Percentiles rank a stretch among this genome's conserved stretches.
Evolutionary conservation across 2,329 filamentous ascomycete genomes (phyloP).

Genomic region (Aspergillus niger): DNA sequence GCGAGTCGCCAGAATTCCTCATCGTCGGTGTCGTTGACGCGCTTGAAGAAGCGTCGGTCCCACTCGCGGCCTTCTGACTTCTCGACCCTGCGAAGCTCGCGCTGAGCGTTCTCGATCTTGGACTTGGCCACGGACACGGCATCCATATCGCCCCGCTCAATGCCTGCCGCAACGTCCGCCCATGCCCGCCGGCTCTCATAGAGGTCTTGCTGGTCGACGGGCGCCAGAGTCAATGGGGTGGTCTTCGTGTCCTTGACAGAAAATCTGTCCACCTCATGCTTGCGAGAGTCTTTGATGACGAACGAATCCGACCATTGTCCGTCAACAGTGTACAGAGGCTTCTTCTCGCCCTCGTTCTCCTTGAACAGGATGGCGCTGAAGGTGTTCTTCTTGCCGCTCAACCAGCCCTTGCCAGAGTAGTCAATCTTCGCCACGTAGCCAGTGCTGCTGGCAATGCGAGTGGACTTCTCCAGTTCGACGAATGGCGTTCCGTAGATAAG

Average conservation of each 20-base stretch:
- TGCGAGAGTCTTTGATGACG: slow-evolving; percentile 69
- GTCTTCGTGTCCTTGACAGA: slow-evolving; percentile 60
- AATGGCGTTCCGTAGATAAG: slow-evolving; percentile 75
- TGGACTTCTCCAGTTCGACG: slow-evolving; percentile 83
- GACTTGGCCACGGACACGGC: slow-evolving; percentile 75
- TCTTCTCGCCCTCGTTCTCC: slow-evolving; percentile 65
- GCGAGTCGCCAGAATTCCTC: slow-evolving; percentile 48
- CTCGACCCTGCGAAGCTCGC: slow-evolving; percentile 73
- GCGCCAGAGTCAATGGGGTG: slow-evolving; percentile 70
- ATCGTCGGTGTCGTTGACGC: slow-evolving; percentile 37
- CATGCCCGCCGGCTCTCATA: slow-evolving; percentile 87
- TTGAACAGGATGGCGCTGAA: slow-evolving; percentile 76
- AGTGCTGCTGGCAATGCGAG: slow-evolving; percentile 81
- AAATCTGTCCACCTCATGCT: slow-evolving; percentile 59
- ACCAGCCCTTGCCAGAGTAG: slow-evolving; percentile 91
- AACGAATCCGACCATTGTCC: slow-evolving; percentile 91
- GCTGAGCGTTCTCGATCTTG: slow-evolving; percentile 87
- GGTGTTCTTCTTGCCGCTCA: slow-evolving; percentile 93
- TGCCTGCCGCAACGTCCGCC: slow-evolving; percentile 79
- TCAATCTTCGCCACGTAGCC: slow-evolving; percentile 89
- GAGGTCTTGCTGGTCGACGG: slow-evolving; percentile 77
- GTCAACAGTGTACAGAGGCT: slow-evolving; percentile 73
- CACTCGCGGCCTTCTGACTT: slow-evolving; percentile 73
- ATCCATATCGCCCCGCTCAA: slow-evolving; percentile 82
- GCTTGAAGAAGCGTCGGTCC: slow-evolving; percentile 79